Conservation (phyloP, 78 protist genomes). For the Dictyostelium brefeldianum region DNA sequence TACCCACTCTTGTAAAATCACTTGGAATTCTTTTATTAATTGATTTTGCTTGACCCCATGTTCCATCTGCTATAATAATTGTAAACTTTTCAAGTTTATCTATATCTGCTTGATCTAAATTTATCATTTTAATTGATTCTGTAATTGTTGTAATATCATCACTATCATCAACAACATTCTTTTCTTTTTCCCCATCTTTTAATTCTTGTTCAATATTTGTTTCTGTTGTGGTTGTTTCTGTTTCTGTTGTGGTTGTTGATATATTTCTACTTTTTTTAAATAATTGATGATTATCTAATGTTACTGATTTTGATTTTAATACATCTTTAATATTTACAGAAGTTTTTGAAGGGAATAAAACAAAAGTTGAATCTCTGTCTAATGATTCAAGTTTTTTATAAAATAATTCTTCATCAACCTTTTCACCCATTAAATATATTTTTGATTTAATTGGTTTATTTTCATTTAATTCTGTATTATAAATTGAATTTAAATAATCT, state of each 20-base stretch:
- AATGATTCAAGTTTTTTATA: neutral
- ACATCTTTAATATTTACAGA: conserved; percentile 36
- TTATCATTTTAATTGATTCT: conserved; percentile 35
- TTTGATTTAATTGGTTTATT: neutral
- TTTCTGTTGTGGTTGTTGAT: neutral
- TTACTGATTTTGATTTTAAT: conserved; percentile 11
- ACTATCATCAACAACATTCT: neutral
- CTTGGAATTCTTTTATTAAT: conserved; percentile 36
- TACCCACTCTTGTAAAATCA: conserved; percentile 46
- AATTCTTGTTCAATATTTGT: no score
- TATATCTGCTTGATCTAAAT: neutral
- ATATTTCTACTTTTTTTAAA: neutral
- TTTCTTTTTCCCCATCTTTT: neutral
- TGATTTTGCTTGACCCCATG: conserved; percentile 73
- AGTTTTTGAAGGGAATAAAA: conserved; percentile 54
- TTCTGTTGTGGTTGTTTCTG: neutral
- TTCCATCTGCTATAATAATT: conserved; percentile 60
- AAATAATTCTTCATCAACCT: conserved; percentile 33
- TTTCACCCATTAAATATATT: conserved; percentile 25
- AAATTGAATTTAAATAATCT: neutral
- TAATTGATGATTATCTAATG: neutral
- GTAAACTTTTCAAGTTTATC: conserved; percentile 26
- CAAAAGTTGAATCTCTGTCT: conserved; percentile 16
- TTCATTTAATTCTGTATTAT: neutral
- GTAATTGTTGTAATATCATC: conserved; percentile 26